Base-by-base conservation (phyloP, 345 rosid genomes). In the Eucalyptus rudis region DNA sequence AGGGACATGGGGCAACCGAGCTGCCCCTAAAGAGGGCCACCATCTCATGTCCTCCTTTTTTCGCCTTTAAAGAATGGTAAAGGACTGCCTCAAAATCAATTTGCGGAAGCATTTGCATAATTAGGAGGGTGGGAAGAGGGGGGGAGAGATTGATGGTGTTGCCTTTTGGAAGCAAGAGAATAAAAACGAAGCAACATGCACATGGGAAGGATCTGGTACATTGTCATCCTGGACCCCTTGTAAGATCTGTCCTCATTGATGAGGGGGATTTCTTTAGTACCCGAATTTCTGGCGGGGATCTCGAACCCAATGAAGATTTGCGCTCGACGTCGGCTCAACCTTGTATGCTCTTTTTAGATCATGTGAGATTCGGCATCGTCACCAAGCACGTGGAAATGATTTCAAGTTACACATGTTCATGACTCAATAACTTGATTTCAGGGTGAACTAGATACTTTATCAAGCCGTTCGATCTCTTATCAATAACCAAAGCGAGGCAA, bases 141-240 rank as follows among this genome's bases (percentile, higher is more conserved):
- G n/a, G 13, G 20, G 24, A 17, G 44, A 33, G 31, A 7, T 19
- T 33, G 81, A 71, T 71, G 81, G 44, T 9, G 44, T 19, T 33
- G 44, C 11, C 81, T 31, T 49, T 87, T 87, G 86, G 88, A 43
- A 22, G 44, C 86, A 86, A 20, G 68, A 47, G 90, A 71, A 56
- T 54, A 49, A 44, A 86, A 79, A 76, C 54, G 49, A 7, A 10
- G 66, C 40, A 89, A 88, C 87, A 88, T 33, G 91, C 93, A 93
- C 93, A 89, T 91, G 94, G 93, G 88, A 36, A 79, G 66, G 90
- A 88, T 86, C 81, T 44, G 54, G 88, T 76, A 13, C 59, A 29
- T 54, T 79, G 31, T 44, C 84, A 43, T 64, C 71, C 40, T 56
- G 90, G 80, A 44, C 85, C 89, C 83, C 50, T 62, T 2, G 27